phyloP scores from a whole-genome alignment of 495 filamentous ascomycete species.

The Penicillium coprophilum region DNA sequence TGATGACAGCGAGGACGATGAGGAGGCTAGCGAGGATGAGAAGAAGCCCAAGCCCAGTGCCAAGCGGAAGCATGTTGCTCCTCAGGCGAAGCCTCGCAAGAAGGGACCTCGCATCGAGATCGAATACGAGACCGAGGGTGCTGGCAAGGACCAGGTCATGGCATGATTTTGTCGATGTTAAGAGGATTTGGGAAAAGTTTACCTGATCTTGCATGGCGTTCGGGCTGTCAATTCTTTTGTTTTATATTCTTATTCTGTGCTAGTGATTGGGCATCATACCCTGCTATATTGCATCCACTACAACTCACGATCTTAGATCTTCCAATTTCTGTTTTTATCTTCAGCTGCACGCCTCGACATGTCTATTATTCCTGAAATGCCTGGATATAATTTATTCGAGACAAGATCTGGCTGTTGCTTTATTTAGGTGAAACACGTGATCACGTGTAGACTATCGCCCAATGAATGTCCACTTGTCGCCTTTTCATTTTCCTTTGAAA shows the following conservation, averaged over 20 bases:
- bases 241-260: constrained; percentile 14
- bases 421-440: constrained; percentile 7
- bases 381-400: not conserved
- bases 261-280: constrained; percentile 43
- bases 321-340: constrained; percentile 10
- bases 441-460: constrained; percentile 20
- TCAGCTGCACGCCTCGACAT: constrained; percentile 3
- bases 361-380: not conserved
- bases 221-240: constrained; percentile 21
- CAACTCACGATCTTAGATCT: constrained; percentile 19
- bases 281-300: constrained; percentile 35
- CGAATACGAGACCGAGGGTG: constrained; percentile 67
- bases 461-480: not conserved
- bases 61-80: constrained; percentile 67
- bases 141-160: constrained; percentile 48
- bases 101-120: constrained; percentile 67
- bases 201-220: constrained; percentile 46
- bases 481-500: constrained; percentile 8
- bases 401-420: not conserved
- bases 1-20: constrained; percentile 47
- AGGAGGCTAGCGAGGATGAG: constrained; percentile 31
- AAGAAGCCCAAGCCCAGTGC: constrained; percentile 56
- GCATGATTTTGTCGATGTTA: constrained; percentile 30
- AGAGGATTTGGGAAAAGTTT: constrained; percentile 30
- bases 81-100: constrained; percentile 62